These are phyloP conservation scores for Zalerion maritima DNA, from an alignment of 495 filamentous ascomycete genomes.

Conservation along the genomic window DNA sequence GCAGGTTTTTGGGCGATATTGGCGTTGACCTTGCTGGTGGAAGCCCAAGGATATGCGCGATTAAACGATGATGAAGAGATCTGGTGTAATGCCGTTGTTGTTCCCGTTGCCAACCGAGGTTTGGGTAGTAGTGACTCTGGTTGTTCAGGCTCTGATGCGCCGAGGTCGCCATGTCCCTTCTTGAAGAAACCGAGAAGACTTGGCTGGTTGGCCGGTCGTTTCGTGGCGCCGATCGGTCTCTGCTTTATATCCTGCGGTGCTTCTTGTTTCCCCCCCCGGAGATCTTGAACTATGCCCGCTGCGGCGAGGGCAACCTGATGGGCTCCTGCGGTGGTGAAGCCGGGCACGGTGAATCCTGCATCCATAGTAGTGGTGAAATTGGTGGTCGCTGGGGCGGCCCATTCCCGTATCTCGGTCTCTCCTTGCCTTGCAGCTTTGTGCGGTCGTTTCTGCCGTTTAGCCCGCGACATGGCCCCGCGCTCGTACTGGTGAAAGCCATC, in stretches of 20 bases:
- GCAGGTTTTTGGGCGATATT: slow-evolving; percentile 7
- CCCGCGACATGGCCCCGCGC: too few relatives aligned
- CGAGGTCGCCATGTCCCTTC: slow-evolving; percentile 1
- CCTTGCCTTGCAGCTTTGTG: slow-evolving; percentile 14
- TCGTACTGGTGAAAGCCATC: slow-evolving; percentile 4
- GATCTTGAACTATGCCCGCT: slow-evolving; percentile 9
- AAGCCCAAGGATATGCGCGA: slow-evolving; percentile 3
- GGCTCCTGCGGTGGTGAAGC: slow-evolving; percentile 28
- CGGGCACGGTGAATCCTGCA: slow-evolving; percentile 26
- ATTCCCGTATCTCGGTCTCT: slow-evolving; percentile 12
- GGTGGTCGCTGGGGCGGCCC: slow-evolving; percentile 16
- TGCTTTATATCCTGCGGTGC: slow-evolving; percentile 8
- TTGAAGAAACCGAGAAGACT: slow-evolving; percentile 22
- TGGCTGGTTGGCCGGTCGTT: slow-evolving; percentile 23
- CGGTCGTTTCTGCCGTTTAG: slow-evolving; percentile 16
- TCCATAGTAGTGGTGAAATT: slow-evolving; percentile 32
- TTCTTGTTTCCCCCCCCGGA: slow-evolving; percentile 7
- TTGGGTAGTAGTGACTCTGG: slow-evolving; percentile 1
- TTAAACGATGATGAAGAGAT: too few relatives aligned
- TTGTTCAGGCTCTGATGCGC: slow-evolving; percentile 7
- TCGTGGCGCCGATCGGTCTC: slow-evolving; percentile 15
- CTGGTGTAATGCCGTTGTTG: slow-evolving; percentile 5
- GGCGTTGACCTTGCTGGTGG: slow-evolving; percentile 1
- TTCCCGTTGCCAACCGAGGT: neutral
- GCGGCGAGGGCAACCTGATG: slow-evolving; percentile 24